A percentile compares a stretch with the other conserved stretches of the same genome.
These are phyloP conservation scores for Hypholoma fasciculare DNA, from an alignment of 768 basidiomycete species.

Conservation along the genomic window DNA sequence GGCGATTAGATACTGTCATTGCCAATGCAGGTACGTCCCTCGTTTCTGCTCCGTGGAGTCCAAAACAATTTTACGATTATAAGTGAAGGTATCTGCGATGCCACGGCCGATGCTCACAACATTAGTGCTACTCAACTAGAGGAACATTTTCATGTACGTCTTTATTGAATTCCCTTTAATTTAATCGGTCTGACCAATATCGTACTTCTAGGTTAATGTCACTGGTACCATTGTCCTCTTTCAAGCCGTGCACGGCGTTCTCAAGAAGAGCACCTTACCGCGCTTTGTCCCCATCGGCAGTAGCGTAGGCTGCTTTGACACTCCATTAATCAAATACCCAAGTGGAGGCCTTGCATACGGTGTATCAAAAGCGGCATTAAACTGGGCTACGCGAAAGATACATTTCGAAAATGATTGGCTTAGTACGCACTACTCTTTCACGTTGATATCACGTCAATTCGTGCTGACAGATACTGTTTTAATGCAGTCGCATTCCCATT, in stretches of 20 bases:
- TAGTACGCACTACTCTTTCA: neutral
- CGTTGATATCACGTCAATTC: neutral
- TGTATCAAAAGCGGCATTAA: neutral
- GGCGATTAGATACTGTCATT: neutral
- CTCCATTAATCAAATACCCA: neutral
- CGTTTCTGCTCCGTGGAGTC: neutral
- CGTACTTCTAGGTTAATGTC: neutral
- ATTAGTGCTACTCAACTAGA: neutral
- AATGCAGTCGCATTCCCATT: neutral
- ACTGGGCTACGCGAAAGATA: neutral
- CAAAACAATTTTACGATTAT: neutral
- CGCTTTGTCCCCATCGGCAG: neutral
- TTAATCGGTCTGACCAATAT: neutral
- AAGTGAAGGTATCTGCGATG: neutral
- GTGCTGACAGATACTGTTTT: neutral
- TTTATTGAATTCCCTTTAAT: neutral
- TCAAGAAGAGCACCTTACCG: neutral
- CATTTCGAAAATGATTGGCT: neutral
- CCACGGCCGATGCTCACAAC: neutral
- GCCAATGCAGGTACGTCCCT: neutral
- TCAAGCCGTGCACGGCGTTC: neutral
- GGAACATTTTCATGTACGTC: neutral
- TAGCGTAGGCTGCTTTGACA: neutral
- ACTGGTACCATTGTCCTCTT: neutral
- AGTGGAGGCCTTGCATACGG: neutral